Evolutionary conservation across 1,284 basidiomycete genomes (phyloP).

Genomic region (Termitomyces sp.): DNA sequence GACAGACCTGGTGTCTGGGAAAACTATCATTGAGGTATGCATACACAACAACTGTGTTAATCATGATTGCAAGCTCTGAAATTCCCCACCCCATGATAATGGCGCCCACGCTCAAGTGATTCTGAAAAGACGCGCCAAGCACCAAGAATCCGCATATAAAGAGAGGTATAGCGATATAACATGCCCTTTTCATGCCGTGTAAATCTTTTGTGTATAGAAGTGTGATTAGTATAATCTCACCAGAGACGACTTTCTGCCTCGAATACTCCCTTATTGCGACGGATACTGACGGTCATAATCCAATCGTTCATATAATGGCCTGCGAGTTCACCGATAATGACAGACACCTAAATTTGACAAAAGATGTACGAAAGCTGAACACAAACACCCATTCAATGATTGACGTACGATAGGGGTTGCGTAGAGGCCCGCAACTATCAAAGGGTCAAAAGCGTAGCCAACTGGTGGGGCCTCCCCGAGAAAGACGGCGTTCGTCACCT

Average conservation of each 20-base stretch:
- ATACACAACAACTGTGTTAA: conserved; percentile 62
- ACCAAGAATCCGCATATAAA: conserved; percentile 63
- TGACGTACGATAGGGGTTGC: conserved; percentile 57
- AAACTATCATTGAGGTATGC: conserved; percentile 51
- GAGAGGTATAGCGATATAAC: conserved; percentile 59
- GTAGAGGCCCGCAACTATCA: conserved; percentile 52
- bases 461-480: conserved; percentile 51
- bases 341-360: conserved; percentile 12
- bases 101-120: conserved; percentile 50
- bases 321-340: conserved; percentile 59
- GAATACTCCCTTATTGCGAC: conserved; percentile 63
- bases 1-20: conserved; percentile 35
- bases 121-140: conserved; percentile 55
- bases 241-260: conserved; percentile 67
- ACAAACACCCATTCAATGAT: neutral
- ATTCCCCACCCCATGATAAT: conserved; percentile 70
- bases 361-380: neutral
- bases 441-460: conserved; percentile 54
- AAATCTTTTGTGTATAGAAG: neutral
- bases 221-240: conserved; percentile 27
- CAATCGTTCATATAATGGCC: conserved; percentile 67
- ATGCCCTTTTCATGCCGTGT: conserved; percentile 42
- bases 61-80: conserved; percentile 55
- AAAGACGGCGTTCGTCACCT: conserved; percentile 72
- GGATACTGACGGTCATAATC: conserved; percentile 52